phyloP scores from a whole-genome alignment of 768 basidiomycete genomes.

The Tulasnella sp. region DNA sequence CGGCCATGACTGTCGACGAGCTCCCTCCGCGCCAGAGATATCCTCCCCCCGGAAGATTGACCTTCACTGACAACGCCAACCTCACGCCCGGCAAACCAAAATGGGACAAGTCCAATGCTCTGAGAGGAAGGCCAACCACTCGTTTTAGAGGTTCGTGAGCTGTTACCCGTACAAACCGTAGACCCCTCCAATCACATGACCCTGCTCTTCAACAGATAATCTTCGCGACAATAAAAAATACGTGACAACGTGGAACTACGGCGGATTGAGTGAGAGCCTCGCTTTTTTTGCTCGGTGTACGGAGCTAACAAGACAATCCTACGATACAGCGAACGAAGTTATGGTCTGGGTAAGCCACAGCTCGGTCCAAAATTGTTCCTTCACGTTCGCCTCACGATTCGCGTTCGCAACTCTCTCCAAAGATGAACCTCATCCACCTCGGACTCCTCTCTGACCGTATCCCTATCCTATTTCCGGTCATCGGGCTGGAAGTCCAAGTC shows the following conservation, averaged over 20 bases:
- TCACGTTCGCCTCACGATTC: too few species aligned
- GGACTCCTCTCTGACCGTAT: constrained; percentile 52
- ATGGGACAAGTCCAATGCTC: background rate
- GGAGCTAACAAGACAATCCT: background rate
- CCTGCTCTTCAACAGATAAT: background rate
- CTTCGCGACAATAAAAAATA: background rate
- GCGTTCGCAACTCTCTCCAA: too few species aligned
- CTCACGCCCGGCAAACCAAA: background rate
- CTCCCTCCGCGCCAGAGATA: background rate
- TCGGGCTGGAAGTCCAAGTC: constrained; percentile 34
- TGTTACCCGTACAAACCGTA: too few species aligned
- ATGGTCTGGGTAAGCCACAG: too few species aligned
- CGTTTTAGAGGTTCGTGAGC: background rate
- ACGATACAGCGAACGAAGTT: background rate
- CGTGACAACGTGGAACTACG: constrained; percentile 7
- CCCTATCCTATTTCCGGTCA: constrained; percentile 56
- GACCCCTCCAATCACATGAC: too few species aligned
- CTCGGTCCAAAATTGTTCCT: too few species aligned
- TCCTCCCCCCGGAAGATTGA: background rate
- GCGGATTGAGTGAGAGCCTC: background rate
- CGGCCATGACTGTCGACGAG: background rate
- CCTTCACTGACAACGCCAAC: background rate
- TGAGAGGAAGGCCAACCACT: background rate
- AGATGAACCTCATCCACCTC: constrained; percentile 53
- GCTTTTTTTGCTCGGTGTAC: background rate